A percentile compares a stretch with the other conserved stretches of the same genome.
These are phyloP conservation scores for Suhomyces bribrorum DNA, from an alignment of 1,139 yeast species.

Conservation along the genomic window DNA sequence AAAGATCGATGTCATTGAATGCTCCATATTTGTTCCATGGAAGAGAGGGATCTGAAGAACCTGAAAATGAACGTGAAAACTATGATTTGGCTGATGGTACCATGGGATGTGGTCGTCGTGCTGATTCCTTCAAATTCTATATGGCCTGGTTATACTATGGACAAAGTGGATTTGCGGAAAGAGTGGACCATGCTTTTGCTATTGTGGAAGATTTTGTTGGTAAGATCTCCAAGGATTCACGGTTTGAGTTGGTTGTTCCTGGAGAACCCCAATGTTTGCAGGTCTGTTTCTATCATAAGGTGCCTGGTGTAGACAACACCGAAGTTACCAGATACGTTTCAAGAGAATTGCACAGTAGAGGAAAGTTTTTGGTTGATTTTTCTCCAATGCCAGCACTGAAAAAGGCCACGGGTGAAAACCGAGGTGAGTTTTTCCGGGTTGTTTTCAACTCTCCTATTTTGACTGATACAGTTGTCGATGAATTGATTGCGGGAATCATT, in stretches of 20 bases:
- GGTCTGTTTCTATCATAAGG: constrained; percentile 77
- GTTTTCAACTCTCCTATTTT: constrained; percentile 76
- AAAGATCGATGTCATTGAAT: constrained; percentile 68
- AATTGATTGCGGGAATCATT: constrained; percentile 37
- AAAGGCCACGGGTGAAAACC: constrained; percentile 31
- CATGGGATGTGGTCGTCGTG: constrained; percentile 89
- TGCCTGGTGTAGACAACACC: constrained; percentile 49
- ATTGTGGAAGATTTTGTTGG: constrained; percentile 62
- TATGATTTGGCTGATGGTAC: constrained; percentile 88
- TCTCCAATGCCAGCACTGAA: constrained; percentile 66
- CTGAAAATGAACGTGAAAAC: constrained; percentile 52
- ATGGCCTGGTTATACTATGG: constrained; percentile 86
- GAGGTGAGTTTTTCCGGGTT: constrained; percentile 82
- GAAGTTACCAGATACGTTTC: constrained; percentile 65
- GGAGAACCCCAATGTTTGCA: constrained; percentile 76
- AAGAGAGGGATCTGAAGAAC: constrained; percentile 33
- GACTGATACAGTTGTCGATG: constrained; percentile 40
- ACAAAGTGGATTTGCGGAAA: constrained; percentile 49
- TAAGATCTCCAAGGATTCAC: constrained; percentile 32
- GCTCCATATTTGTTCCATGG: constrained; percentile 86
- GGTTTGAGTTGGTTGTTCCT: constrained; percentile 52
- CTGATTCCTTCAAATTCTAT: constrained; percentile 79
- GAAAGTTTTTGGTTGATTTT: constrained; percentile 73
- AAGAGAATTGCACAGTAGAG: constrained; percentile 57
- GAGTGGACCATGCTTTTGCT: constrained; percentile 72